Percentiles rank a stretch among this genome's conserved stretches.
Conservation (phyloP, 108 stramenopile species). For the Pelagomonas calceolata region DNA sequence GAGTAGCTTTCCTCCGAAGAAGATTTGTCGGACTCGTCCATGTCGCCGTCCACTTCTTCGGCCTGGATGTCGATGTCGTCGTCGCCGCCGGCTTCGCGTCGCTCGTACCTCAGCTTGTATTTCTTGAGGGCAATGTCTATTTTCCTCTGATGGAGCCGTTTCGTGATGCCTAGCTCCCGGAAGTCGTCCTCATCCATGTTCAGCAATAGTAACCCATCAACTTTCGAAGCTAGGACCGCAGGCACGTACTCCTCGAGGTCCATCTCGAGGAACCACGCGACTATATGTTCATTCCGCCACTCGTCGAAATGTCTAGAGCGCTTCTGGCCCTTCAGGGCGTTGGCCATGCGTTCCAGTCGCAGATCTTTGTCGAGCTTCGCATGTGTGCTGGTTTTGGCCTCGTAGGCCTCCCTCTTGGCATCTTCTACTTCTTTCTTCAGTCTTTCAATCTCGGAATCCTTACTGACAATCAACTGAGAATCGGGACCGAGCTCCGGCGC, state of each 20-base stretch:
- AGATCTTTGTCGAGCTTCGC: constrained; percentile 7
- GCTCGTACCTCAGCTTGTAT: constrained; percentile 13
- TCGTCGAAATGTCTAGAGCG: constrained; percentile 10
- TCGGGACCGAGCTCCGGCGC: neutral
- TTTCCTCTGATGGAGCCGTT: constrained; percentile 6
- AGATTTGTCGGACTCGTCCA: neutral
- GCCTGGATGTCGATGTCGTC: neutral
- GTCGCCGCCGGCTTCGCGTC: constrained; percentile 5
- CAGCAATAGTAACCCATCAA: constrained; percentile 8
- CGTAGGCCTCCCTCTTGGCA: constrained; percentile 6
- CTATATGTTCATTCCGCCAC: constrained; percentile 9
- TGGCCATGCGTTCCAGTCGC: neutral
- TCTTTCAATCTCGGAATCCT: neutral
- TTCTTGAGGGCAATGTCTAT: constrained; percentile 9
- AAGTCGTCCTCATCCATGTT: constrained; percentile 19
- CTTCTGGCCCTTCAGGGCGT: constrained; percentile 4
- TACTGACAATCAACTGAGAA: neutral
- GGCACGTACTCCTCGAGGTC: constrained; percentile 3
- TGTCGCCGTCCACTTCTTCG: neutral
- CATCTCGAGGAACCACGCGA: constrained; percentile 8
- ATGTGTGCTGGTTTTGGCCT: neutral
- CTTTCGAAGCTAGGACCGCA: neutral
- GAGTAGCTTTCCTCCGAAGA: neutral
- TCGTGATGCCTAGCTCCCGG: constrained; percentile 6
- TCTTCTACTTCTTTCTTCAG: constrained; percentile 1